A percentile compares a stretch with the other conserved stretches of the same genome.
Conservation (phyloP, 192 early-diverging fungal species). For the Powellomyces hirtus region DNA sequence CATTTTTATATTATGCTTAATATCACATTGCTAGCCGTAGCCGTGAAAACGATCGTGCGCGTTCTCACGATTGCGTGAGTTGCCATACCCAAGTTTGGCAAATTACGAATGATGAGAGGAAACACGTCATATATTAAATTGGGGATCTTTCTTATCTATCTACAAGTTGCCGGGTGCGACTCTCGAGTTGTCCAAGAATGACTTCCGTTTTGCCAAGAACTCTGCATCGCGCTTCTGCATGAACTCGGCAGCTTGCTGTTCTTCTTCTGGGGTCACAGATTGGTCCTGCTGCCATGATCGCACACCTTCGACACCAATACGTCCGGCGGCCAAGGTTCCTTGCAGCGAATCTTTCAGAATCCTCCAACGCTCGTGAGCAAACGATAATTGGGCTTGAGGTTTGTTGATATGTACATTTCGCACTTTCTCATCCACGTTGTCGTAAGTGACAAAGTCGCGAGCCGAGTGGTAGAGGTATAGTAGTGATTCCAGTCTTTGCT, state of each 20-base stretch:
- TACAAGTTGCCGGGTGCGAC: not conserved
- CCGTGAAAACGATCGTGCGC: no score
- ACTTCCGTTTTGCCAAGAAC: not conserved
- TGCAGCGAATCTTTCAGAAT: not conserved
- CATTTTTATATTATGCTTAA: not conserved
- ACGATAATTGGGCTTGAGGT: not conserved
- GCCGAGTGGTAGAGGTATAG: slow-evolving; percentile 35
- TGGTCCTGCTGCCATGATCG: not conserved
- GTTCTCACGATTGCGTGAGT: no score
- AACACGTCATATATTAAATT: no score
- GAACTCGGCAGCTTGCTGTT: not conserved
- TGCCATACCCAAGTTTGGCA: no score
- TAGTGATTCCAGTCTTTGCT: slow-evolving; percentile 23
- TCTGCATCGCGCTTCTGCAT: not conserved
- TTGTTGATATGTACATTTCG: slow-evolving; percentile 3
- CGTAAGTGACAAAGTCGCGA: slow-evolving; percentile 33
- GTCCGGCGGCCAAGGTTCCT: not conserved
- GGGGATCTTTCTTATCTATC: no score
- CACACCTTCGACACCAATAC: not conserved
- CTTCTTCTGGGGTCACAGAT: not conserved
- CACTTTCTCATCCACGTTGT: slow-evolving; percentile 30
- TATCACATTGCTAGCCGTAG: no score
- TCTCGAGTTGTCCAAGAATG: not conserved
- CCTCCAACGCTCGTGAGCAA: not conserved
- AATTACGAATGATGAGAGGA: no score